Evolutionary conservation across 73 alveolate genomes (phyloP).

Genomic region (Tetrahymena malaccensis): DNA sequence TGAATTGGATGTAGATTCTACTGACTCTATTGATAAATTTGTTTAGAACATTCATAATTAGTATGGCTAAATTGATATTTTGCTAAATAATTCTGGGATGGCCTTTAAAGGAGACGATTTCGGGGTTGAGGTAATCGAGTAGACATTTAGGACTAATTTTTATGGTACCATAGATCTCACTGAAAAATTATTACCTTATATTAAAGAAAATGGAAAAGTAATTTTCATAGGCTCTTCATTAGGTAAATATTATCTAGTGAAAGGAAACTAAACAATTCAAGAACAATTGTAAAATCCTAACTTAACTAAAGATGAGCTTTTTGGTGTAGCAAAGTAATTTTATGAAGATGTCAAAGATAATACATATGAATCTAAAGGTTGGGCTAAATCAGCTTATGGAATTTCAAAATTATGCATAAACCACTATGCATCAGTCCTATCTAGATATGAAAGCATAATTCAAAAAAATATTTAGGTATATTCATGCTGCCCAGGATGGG

Average conservation of each 20-base stretch:
- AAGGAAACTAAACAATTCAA: conserved; percentile 21
- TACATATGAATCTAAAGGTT: conserved; percentile 4
- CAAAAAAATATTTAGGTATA: conserved; percentile 50
- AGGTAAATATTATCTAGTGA: conserved; percentile 15
- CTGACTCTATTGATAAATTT: conserved; percentile 41
- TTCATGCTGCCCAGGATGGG: conserved; percentile 78
- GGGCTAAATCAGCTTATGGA: conserved; percentile 48
- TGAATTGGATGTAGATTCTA: conserved; percentile 44
- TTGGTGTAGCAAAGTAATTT: conserved; percentile 50
- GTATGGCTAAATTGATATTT: conserved; percentile 45
- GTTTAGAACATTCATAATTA: conserved; percentile 12
- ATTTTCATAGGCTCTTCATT: conserved; percentile 37
- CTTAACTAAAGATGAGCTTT: conserved; percentile 34
- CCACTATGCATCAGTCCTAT: conserved; percentile 42
- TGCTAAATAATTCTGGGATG: conserved; percentile 58
- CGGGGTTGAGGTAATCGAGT: conserved; percentile 30
- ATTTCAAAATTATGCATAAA: conserved; percentile 54
- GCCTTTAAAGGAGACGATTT: conserved; percentile 40
- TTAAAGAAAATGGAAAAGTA: conserved; percentile 51
- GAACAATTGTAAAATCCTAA: conserved; percentile 43
- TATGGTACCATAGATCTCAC: conserved; percentile 63
- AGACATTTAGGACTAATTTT: conserved; percentile 43
- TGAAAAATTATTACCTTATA: conserved; percentile 52
- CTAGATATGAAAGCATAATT: conserved; percentile 26
- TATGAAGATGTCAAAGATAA: conserved; percentile 45